Evolutionary conservation across 176 grass and related monocot genomes (phyloP), one percentile per base, ranked within the genome.

Genomic region (Rhynchospora pubera): DNA sequence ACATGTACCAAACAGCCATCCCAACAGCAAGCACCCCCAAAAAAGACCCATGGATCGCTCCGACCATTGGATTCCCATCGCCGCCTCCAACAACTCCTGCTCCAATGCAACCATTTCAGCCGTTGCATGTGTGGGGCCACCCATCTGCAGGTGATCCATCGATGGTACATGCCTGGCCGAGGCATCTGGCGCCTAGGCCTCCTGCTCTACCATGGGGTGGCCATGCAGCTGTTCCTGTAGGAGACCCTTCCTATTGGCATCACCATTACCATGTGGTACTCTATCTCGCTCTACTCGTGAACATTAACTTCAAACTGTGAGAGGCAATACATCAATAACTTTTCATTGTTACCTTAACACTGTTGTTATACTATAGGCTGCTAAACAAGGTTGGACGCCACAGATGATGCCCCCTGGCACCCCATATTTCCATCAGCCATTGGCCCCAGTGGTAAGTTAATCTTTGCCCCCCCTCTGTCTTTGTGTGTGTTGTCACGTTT

Each of bases 201-300:
- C 62, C 72, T 55, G 23, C 39, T 44, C 70, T 79, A 60, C 52
- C 89, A 60, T 87, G 84, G 73, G 42, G 82, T n/a, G 81, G 82
- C 64, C 88, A 80, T 52, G 18, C 87, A 28, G 50, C 58, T 77
- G 22, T 77, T 69, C 87, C 84, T 22, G 85, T 85, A 14, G 72
- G 82, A 67, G 86, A 91, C 70, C 87, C 89, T 0, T 77, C 84
- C 16, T 95, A 87, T 87, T 99, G 91, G 92, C 89, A 91, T 58
- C 92, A 99, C 34, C 90, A 89, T 46, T 93, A 86, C 39, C 57
- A 78, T 32, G 85, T 51, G 18, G 95, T 93, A 84, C 18, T 50
- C 1, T 24, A 58, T 80, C 55, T 61, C 52, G 62, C 19, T 9
- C 47, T 56, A n/a, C 66, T 62, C 75, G n/a, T 76, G 15, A 51